Evolutionary conservation across 2,329 filamentous ascomycete species (phyloP).

Genomic region (Metarhizium robertsii): DNA sequence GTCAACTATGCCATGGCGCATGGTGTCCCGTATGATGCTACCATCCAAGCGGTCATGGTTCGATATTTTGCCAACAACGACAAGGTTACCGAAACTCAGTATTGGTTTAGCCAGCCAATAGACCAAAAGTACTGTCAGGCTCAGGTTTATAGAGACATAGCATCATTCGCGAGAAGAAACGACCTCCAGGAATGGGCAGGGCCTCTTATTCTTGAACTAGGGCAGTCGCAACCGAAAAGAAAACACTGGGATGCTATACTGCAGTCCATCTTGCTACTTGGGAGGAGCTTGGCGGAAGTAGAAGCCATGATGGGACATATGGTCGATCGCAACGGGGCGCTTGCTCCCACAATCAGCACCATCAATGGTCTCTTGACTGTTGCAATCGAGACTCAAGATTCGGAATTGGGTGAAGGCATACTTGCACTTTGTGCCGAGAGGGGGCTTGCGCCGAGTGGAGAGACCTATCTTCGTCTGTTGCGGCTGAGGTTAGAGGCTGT

Average conservation of each 20-base stretch:
- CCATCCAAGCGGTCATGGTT: slow-evolving; percentile 46
- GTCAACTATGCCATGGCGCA: slow-evolving; percentile 40
- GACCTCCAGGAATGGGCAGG: slow-evolving; percentile 53
- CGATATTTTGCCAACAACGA: slow-evolving; percentile 51
- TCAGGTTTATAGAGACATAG: slow-evolving; percentile 20
- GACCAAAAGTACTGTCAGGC: slow-evolving; percentile 13
- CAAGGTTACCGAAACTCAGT: slow-evolving; percentile 50
- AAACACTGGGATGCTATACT: slow-evolving; percentile 63
- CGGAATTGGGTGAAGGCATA: slow-evolving; percentile 65
- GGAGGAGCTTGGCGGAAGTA: slow-evolving; percentile 49
- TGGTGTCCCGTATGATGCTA: slow-evolving; percentile 33
- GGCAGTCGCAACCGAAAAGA: slow-evolving; percentile 38
- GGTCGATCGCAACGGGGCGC: slow-evolving; percentile 46
- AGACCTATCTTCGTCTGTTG: slow-evolving; percentile 66
- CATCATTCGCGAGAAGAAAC: slow-evolving; percentile 47
- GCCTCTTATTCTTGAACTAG: slow-evolving; percentile 44
- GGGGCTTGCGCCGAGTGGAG: slow-evolving; percentile 55
- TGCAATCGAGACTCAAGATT: slow-evolving; percentile 60
- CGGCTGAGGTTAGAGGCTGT: slow-evolving; percentile 64
- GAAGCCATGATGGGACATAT: slow-evolving; percentile 58
- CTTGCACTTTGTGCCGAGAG: slow-evolving; percentile 56
- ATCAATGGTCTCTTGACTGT: slow-evolving; percentile 70
- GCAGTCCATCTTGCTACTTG: slow-evolving; percentile 60
- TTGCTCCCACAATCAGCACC: slow-evolving; percentile 56
- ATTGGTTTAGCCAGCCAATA: slow-evolving; percentile 55